These are phyloP conservation scores for Chrysopogon serrulatus DNA, from an alignment of 176 grass and related monocot species.

Conservation along the genomic window DNA sequence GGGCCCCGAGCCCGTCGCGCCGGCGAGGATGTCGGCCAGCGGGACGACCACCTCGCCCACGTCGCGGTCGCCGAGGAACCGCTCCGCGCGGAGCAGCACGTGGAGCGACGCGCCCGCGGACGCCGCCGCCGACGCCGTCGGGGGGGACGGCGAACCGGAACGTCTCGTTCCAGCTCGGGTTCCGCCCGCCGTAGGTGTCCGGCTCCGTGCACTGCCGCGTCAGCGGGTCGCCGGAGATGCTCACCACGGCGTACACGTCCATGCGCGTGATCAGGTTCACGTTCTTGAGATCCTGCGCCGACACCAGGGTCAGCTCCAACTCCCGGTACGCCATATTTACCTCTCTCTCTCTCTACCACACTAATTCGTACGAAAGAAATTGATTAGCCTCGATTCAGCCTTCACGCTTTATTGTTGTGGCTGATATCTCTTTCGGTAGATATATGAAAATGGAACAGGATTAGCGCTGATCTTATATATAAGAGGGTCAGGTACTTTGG, in stretches of 20 bases:
- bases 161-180: constrained; percentile 60
- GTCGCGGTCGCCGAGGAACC: constrained; percentile 63
- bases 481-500: not conserved
- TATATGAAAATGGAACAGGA: not conserved
- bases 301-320: constrained; percentile 70
- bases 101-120: constrained; percentile 15
- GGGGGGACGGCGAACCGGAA: constrained; percentile 49
- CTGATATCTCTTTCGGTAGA: not conserved
- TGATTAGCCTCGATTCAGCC: not conserved
- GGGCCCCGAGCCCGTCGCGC: not conserved
- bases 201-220: constrained; percentile 50
- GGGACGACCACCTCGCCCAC: constrained; percentile 57
- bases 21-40: constrained; percentile 33
- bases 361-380: not conserved
- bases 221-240: constrained; percentile 42
- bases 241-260: constrained; percentile 62
- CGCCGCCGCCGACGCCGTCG: not conserved
- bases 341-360: not conserved
- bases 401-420: not conserved
- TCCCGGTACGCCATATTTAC: constrained; percentile 52
- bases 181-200: constrained; percentile 45
- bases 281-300: constrained; percentile 59
- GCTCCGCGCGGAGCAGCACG: constrained; percentile 62
- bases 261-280: constrained; percentile 68
- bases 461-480: not conserved